A percentile compares a stretch with the other conserved stretches of the same genome.
Conservation (phyloP, 208 protist species). For the Porcisia hertigi region DNA sequence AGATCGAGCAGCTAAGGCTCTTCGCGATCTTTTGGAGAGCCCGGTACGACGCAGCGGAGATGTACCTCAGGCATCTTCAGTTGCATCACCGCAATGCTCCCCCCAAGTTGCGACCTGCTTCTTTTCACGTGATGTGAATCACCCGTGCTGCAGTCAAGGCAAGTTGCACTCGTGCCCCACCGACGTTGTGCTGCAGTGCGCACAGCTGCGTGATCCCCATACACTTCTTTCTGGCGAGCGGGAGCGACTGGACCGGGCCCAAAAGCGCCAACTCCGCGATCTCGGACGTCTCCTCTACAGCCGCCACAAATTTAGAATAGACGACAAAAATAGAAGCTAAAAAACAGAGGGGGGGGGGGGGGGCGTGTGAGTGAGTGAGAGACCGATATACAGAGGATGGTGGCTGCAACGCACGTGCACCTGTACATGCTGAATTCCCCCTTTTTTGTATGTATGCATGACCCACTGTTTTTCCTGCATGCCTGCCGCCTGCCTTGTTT, state of each 20-base stretch:
- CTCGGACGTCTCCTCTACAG: constrained; percentile 51
- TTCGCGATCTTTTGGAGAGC: constrained; percentile 8
- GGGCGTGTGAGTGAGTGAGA: not conserved
- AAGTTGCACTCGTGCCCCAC: constrained; percentile 8
- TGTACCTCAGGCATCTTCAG: not conserved
- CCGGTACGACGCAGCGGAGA: not conserved
- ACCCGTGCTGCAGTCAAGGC: not conserved
- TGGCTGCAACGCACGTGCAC: not conserved
- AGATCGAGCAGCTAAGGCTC: constrained; percentile 6
- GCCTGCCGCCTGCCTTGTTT: constrained; percentile 6
- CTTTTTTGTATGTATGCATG: not conserved
- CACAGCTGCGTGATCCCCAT: constrained; percentile 31
- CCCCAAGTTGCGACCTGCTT: not conserved
- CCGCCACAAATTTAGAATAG: constrained; percentile 19
- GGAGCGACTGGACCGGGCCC: constrained; percentile 29
- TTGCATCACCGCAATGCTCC: not conserved
- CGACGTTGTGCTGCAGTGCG: constrained; percentile 62
- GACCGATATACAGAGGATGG: not conserved
- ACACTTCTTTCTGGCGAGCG: constrained; percentile 33
- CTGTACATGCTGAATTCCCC: not conserved
- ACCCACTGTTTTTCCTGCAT: not conserved
- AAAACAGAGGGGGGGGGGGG: not conserved
- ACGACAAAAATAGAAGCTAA: not conserved
- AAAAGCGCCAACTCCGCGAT: constrained; percentile 43
- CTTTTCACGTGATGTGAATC: constrained; percentile 6